A percentile compares a stretch with the other conserved stretches of the same genome.
phyloP scores from a whole-genome alignment of 441 rosid species.

The Flueggea neowawraea region DNA sequence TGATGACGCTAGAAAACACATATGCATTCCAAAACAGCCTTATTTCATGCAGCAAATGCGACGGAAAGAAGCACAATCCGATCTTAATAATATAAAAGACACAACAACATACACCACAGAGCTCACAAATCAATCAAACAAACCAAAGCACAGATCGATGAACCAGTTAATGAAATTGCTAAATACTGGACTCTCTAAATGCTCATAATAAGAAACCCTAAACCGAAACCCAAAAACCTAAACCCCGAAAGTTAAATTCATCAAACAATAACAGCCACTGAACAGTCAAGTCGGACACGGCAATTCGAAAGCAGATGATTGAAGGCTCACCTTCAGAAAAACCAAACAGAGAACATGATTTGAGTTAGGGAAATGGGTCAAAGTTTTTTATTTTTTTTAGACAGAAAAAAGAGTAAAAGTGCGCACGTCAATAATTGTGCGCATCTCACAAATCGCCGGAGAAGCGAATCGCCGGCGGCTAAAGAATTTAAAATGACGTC shows the following conservation, averaged over 20 bases:
- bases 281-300: slow-evolving; percentile 17
- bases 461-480: slow-evolving; percentile 29
- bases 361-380: slow-evolving; percentile 18
- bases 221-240: slow-evolving; percentile 22
- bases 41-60: slow-evolving; percentile 11
- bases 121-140: slow-evolving; percentile 19
- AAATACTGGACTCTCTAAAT: slow-evolving; percentile 36
- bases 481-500: not conserved
- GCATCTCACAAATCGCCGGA: slow-evolving; percentile 51
- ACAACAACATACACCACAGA: slow-evolving; percentile 12
- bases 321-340: slow-evolving; percentile 22
- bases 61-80: slow-evolving; percentile 17
- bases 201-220: slow-evolving; percentile 29
- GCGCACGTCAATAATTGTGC: slow-evolving; percentile 46
- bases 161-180: slow-evolving; percentile 21
- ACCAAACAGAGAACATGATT: slow-evolving; percentile 11
- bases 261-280: slow-evolving; percentile 1
- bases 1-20: slow-evolving; percentile 15
- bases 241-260: slow-evolving; percentile 24
- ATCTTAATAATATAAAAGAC: slow-evolving; percentile 14
- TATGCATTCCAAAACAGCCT: not conserved
- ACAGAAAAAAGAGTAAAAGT: slow-evolving; percentile 16
- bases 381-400: slow-evolving; percentile 3
- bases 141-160: slow-evolving; percentile 55
- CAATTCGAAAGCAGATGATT: slow-evolving; percentile 15